Base-by-base conservation (phyloP, 208 protist genomes). In the Leptomonas pyrrhocoris region DNA sequence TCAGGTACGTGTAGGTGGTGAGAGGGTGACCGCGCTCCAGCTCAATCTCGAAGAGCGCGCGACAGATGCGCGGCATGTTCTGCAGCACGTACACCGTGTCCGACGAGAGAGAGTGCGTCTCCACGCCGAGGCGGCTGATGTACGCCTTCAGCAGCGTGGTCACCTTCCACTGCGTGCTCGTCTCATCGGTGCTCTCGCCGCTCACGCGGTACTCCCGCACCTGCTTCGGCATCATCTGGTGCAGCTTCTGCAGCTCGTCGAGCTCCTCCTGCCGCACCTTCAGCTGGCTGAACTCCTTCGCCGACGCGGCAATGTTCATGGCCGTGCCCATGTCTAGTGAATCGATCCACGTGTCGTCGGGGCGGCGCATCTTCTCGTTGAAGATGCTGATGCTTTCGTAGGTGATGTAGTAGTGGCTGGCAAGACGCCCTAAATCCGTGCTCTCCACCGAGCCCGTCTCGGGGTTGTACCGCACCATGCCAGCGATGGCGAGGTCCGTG, bases 371-470 rank as follows among this genome's bases (percentile, higher is more conserved):
- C 71, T 90, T 94, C 60, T 98, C 80, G 76, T 99, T 98, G 76
- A 99, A 99, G 16, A 90, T 89, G 69, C 85, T 83, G 54, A 99
- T 98, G 18, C 97, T 98, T 68, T 98, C 90, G 76, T 98, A 83
- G 19, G 91, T 89, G 68, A 99, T 92, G 82, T 99, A 99, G 79
- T 98, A 99, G 85, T 99, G 94, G 53, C 90, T 97, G 6, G 98
- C 98, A 42, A 99, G 94, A 36, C 98, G 87, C 8, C 98, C 98
- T 4, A 99, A 68, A 72, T 98, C 96, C 18, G 98, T 99, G 15
- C 88, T 74, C 78, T 98, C 87, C 11, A 99, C 87, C 13, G 81
- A 88, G n/a, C 98, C 98, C 2, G 89, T 98, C 60, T 97, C 90
- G 34, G 94, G 73, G 86, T 99, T 98, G 84, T 99, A 99, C 21